phyloP scores from a whole-genome alignment of 139 green algal genomes.

The Coccomyxa sp. region DNA sequence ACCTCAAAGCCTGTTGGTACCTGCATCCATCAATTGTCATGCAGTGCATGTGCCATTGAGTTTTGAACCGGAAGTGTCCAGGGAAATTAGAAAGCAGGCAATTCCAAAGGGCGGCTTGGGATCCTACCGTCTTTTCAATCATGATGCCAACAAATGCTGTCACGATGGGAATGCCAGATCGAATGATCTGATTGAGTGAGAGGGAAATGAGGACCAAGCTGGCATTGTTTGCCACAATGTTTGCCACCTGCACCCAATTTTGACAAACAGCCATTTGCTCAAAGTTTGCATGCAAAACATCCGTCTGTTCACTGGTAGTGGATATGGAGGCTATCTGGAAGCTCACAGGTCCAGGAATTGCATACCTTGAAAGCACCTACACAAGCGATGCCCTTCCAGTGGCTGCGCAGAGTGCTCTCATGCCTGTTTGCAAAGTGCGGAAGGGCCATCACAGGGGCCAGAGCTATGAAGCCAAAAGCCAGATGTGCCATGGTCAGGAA shows the following conservation, averaged over 20 bases:
- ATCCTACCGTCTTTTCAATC: slow-evolving; percentile 24
- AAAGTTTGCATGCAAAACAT: background rate
- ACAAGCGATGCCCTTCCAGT: slow-evolving; percentile 36
- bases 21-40: background rate
- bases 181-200: slow-evolving; percentile 54
- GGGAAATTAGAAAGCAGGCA: background rate
- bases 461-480: slow-evolving; percentile 3
- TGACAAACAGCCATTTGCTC: background rate
- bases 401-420: slow-evolving; percentile 19
- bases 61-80: background rate
- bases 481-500: slow-evolving; percentile 43
- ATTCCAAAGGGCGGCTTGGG: background rate
- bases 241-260: slow-evolving; percentile 16
- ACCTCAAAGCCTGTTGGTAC: slow-evolving; percentile 30
- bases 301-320: background rate
- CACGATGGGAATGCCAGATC: slow-evolving; percentile 45
- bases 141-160: slow-evolving; percentile 41
- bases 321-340: background rate
- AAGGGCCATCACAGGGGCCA: slow-evolving; percentile 35
- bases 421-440: slow-evolving; percentile 22
- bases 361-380: slow-evolving; percentile 50
- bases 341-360: background rate
- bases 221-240: slow-evolving; percentile 57
- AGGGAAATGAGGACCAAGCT: slow-evolving; percentile 41
- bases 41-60: background rate